Base-by-base conservation (phyloP, 768 basidiomycete species). In the Calvatia gigantea region DNA sequence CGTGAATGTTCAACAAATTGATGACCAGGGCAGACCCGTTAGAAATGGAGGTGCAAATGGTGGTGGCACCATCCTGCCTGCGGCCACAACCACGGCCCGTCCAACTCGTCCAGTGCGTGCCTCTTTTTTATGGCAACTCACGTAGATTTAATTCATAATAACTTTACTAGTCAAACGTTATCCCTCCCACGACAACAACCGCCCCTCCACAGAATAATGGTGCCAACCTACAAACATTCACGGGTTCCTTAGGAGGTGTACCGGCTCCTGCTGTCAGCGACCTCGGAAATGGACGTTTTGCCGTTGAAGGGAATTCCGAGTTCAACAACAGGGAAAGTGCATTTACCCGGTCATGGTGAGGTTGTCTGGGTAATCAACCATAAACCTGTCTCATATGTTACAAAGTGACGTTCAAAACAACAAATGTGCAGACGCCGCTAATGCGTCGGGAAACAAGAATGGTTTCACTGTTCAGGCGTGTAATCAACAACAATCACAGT, bases 331-430 rank as follows among this genome's bases (percentile, higher is more conserved):
- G 70, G 33, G 57, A 64, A 56, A 75, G 69, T 58, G 83, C 83
- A 6, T 60, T 82, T 44, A 65, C 62, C 15, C 77, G 83, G 39
- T 80, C 78, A 42, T 82, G 79, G 73, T 75, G 61, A 32, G 70
- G 59, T 37, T 23, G 14, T 43, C 31, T 44, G 8, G 6, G 15
- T n/a, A 14, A 2, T 14, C 23, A 6, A 6, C 11, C 4, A n/a
- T 19, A 37, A 17, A 17, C 9, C 19, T 41, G 14, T 23, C n/a
- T 33, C 43, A 43, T 43, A 35, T 27, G 35, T 33, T 2, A 42
- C 38, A 15, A 3, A 75, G 80, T 64, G 78, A 80, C 63, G 73
- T 83, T 4, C 82, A 84, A 69, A 75, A 81, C 61, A 86, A 86
- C 69, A 60, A 76, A 60, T 86, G 83, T 64, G 79, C 81, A 5